Base-by-base conservation (phyloP, 768 basidiomycete genomes). In the Agaricus bisporus region DNA sequence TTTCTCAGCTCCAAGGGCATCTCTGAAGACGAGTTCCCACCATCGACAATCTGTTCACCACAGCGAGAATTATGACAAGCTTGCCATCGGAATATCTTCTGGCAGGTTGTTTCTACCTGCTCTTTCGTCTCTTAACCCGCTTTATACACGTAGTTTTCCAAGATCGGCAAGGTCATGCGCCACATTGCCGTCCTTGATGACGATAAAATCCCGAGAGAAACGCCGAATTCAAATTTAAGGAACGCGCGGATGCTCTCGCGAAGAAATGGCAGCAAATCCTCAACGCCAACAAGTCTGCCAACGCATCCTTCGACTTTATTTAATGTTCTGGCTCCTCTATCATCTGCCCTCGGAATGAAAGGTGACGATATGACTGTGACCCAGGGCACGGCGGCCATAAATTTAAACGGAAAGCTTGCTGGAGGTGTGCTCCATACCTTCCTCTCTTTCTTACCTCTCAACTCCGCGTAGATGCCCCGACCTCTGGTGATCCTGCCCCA, bases 111-210 rank as follows among this genome's bases (percentile, higher is more conserved):
- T 8, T 15, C 20, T 36, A 35, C 17, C 4, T 3, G 47, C 39
- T 14, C 38, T 48, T 37, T 47, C 17, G 38, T 20, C 50, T 36
- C 38, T 10, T 26, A 4, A 22, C 35, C n/a, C n/a, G n/a, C n/a
- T n/a, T 12, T 26, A 15, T 36, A 22, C 36, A 29, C 18, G 22
- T 64, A 89, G 83, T 84, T 82, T 70, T 91, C 89, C 47, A 89
- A 90, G 68, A 86, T 89, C 58, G 83, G 81, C 67, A 86, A 87
- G 73, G 90, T 94, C 32, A 90, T 94, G 88, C 88, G 89, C 61
- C 88, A 91, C 68, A 88, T 94, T 61, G 74, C 83, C 25, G 73
- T 77, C 6, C 75, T 88, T 7, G 41, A 66, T 6, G 68, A 72
- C 35, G 73, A 75, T n/a, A 78, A 73, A 60, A 79, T 91, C 17